Conservation (phyloP, 805 yeast genomes). For the Candida odintsovae region DNA sequence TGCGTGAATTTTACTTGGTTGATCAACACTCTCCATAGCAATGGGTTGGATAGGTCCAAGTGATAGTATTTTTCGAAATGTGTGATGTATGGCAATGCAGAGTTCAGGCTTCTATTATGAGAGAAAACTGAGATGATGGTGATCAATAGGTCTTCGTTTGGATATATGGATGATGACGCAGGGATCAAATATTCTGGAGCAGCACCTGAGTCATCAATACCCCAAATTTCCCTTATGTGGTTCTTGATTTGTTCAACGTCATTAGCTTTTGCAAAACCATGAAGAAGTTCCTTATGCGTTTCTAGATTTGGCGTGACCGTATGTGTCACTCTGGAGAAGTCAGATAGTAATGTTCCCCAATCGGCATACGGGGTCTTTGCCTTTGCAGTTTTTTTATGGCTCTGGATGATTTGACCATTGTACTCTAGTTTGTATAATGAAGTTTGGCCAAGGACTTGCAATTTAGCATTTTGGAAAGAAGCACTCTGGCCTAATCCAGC, state of each 20-base stretch:
- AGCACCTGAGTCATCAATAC: conserved; percentile 8
- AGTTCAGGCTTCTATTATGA: conserved; percentile 7
- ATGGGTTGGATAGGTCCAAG: conserved; percentile 1
- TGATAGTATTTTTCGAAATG: conserved; percentile 12
- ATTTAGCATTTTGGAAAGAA: conserved; percentile 11
- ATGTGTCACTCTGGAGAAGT: conserved; percentile 4
- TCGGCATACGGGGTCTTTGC: neutral
- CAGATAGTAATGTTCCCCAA: conserved; percentile 1
- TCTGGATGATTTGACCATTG: neutral
- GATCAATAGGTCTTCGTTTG: conserved; percentile 13
- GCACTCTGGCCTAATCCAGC: neutral
- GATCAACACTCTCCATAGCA: conserved; percentile 16
- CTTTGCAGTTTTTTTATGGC: neutral
- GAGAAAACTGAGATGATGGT: conserved; percentile 15
- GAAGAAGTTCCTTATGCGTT: conserved; percentile 17
- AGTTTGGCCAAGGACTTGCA: conserved; percentile 14
- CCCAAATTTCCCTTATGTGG: conserved; percentile 19
- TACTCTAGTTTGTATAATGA: conserved; percentile 5
- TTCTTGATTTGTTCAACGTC: conserved; percentile 14
- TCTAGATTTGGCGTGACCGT: conserved; percentile 12
- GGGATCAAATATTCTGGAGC: conserved; percentile 5
- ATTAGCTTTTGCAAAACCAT: conserved; percentile 17
- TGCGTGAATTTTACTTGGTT: conserved; percentile 7
- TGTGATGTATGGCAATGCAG: conserved; percentile 10
- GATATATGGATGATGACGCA: conserved; percentile 13